phyloP scores from a whole-genome alignment of 2,329 filamentous ascomycete species.

The Colletotrichum sp. region DNA sequence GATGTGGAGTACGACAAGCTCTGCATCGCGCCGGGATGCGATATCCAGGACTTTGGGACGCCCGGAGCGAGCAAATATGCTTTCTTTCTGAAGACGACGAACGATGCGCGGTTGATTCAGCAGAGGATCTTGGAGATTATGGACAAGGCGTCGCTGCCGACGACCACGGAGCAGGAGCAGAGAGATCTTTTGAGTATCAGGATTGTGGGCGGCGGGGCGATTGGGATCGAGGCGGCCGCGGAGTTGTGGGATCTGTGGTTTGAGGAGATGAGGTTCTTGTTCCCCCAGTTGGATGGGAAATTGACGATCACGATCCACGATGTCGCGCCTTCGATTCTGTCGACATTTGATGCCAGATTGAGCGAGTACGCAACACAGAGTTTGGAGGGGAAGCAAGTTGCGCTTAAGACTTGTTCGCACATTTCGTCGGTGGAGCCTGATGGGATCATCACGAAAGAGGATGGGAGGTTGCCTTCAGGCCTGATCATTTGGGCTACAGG shows the following conservation, averaged over 20 bases:
- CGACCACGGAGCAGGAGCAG: constrained; percentile 91
- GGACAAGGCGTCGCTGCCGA: constrained; percentile 94
- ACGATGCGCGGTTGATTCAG: constrained; percentile 92
- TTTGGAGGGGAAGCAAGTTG: constrained; percentile 1
- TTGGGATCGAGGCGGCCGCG: constrained; percentile 96
- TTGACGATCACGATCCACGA: constrained; percentile 98
- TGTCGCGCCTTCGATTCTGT: constrained; percentile 93
- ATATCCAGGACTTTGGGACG: constrained; percentile 98
- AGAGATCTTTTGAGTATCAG: constrained; percentile 94
- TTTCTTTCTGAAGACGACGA: constrained; percentile 98
- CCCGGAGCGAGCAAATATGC: constrained; percentile 93
- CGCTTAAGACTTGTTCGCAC: not conserved
- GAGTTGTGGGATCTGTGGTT: constrained; percentile 99
- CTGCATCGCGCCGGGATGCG: constrained; percentile 93
- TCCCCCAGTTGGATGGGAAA: constrained; percentile 91
- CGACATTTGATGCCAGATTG: constrained; percentile 97
- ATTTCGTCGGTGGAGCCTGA: constrained; percentile 56
- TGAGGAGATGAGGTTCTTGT: constrained; percentile 96
- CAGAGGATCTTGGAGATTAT: constrained; percentile 99
- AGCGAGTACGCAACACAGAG: constrained; percentile 79
- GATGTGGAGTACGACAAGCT: constrained; percentile 98
- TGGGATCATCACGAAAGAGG: constrained; percentile 96
- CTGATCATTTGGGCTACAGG: constrained; percentile 98
- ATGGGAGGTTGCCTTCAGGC: constrained; percentile 84
- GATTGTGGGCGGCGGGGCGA: constrained; percentile 89